Evolutionary conservation across 2,329 filamentous ascomycete genomes (phyloP), one percentile per base, ranked within the genome.

Genomic region (Colletotrichum truncatum): DNA sequence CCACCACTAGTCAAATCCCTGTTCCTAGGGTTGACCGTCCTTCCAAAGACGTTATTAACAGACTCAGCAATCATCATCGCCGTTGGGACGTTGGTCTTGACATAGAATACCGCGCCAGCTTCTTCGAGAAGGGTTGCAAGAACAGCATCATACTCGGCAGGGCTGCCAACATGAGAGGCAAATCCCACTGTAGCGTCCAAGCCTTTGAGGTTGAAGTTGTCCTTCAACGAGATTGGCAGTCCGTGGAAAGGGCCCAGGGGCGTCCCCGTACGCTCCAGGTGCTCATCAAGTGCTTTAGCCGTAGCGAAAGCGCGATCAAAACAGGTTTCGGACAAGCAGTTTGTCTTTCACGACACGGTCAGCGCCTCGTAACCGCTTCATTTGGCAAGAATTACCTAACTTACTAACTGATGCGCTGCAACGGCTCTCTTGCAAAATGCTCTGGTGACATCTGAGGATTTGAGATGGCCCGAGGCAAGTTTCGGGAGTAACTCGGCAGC

Each of bases 31-130:
- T 90, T 91, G 21, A 87, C 73, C 0, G 87, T 90, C 11, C 87
- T 81, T 8, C 89, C 90, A 69, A 88, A 87, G 2, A 86, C 80
- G 69, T 90, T 89, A 76, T 91, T 91, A 14, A 89, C 86, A 2
- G 82, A 86, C 72, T 91, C 89, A 11, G 87, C 84, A 54, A 90
- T 89, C 89, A 92, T 91, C 83, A 91, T 89, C 11, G 87, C 87
- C 2, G 87, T 89, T 0, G 85, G 84, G 4, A 87, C 81, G 67
- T 84, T 87, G 1, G 86, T 87, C 76, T 87, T 87, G 67, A 85
- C 83, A 70, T 85, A 87, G 67, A 85, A 80, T 26, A 88, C 78
- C 10, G 85, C 85, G 5, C 86, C 86, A 3, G 81, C 79, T 0
- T 72, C 75, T 41, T 79, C 73, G 1, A 88, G 76, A 1, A 87